Evolutionary conservation across 257 asterid genomes (phyloP).

Genomic region (Solanum acaule): DNA sequence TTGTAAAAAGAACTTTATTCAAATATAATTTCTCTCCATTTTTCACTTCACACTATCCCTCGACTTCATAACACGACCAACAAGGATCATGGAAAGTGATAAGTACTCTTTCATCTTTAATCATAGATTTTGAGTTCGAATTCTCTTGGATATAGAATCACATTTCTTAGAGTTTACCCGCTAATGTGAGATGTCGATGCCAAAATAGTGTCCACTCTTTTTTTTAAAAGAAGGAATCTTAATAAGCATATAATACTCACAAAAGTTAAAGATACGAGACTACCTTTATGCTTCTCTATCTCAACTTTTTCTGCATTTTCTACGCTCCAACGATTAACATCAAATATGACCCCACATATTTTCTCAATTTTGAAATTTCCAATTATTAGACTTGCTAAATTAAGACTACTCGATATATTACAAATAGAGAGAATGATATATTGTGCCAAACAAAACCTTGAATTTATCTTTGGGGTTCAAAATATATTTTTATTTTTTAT

Average conservation of each 20-base stretch:
- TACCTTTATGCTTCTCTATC: neutral
- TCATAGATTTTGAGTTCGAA: rapidly evolving
- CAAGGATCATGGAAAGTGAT: neutral
- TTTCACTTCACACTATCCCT: neutral
- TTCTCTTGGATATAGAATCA: too few relatives aligned
- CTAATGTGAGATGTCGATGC: neutral
- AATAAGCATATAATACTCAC: neutral
- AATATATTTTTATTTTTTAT: neutral
- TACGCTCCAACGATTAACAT: neutral
- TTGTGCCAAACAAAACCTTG: neutral
- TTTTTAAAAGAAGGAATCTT: neutral
- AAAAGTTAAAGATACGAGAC: neutral
- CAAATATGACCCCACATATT: neutral
- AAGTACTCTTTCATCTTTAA: too few relatives aligned
- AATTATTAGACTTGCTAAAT: neutral
- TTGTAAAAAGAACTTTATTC: neutral
- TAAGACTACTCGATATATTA: neutral
- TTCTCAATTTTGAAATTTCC: neutral
- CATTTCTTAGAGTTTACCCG: too few relatives aligned
- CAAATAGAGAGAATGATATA: neutral
- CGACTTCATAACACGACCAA: neutral
- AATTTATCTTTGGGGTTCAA: neutral
- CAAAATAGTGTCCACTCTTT: neutral
- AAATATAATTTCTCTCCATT: neutral
- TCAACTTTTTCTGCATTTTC: neutral